Evolutionary conservation across 345 rosid species (phyloP).

Genomic region (Passiflora organensis): DNA sequence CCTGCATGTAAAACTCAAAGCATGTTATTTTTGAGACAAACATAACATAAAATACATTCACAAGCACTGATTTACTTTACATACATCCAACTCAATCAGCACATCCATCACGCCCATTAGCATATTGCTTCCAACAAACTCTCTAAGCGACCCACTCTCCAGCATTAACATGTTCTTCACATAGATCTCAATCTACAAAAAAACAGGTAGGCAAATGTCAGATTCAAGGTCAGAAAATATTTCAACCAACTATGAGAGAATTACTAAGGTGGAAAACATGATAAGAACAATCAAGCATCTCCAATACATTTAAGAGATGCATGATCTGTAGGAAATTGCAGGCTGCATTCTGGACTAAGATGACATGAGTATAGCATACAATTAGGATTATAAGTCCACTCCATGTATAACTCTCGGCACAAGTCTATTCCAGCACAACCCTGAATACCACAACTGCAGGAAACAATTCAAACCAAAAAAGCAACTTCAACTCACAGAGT

Average conservation of each 20-base stretch:
- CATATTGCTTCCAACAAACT: constrained; percentile 61
- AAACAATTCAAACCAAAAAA: not conserved
- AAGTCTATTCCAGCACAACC: not conserved
- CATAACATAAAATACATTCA: constrained; percentile 1
- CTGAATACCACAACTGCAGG: not conserved
- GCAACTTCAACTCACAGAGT: constrained; percentile 34
- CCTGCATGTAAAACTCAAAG: constrained; percentile 27
- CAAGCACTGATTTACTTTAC: constrained; percentile 19
- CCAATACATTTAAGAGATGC: too few relatives aligned
- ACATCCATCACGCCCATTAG: constrained; percentile 67
- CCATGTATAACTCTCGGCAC: too few relatives aligned
- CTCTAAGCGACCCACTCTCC: constrained; percentile 66
- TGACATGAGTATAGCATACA: too few relatives aligned
- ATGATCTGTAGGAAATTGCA: too few relatives aligned
- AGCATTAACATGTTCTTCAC: constrained; percentile 77
- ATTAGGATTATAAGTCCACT: too few relatives aligned
- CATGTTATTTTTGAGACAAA: constrained; percentile 5
- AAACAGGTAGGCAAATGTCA: too few relatives aligned
- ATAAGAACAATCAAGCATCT: too few relatives aligned
- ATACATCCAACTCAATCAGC: constrained; percentile 84
- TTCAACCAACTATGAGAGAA: too few relatives aligned
- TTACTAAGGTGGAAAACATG: too few relatives aligned
- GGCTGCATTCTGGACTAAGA: too few relatives aligned
- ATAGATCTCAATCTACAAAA: constrained; percentile 27
- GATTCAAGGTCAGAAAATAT: too few relatives aligned